Percentiles rank a stretch among this genome's conserved stretches.
Conservation (phyloP, 495 filamentous ascomycete species). For the Sabuloglossum arenarium region DNA sequence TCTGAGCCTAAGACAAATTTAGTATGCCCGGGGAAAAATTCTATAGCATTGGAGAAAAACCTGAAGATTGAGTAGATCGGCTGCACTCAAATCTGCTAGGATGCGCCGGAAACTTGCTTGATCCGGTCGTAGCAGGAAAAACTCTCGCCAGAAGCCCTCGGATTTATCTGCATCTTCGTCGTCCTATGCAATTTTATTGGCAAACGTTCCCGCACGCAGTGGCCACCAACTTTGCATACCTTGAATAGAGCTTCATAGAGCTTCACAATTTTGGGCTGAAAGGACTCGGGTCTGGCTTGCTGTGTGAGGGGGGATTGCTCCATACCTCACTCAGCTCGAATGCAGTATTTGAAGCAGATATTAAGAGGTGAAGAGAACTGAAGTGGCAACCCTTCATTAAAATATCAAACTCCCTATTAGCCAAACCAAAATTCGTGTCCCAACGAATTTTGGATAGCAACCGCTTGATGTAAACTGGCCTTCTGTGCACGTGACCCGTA, state of each 20-base stretch:
- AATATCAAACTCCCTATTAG: not conserved
- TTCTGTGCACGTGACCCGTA: not conserved
- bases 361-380: not conserved
- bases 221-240: constrained; percentile 21
- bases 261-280: constrained; percentile 81
- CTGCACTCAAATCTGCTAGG: constrained; percentile 43
- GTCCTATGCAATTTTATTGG: constrained; percentile 18
- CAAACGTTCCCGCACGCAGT: not conserved
- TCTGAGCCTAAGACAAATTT: constrained; percentile 30
- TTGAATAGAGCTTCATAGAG: constrained; percentile 77
- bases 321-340: constrained; percentile 31
- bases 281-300: constrained; percentile 72
- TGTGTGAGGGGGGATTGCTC: constrained; percentile 85
- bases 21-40: not conserved
- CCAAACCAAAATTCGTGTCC: not conserved
- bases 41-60: constrained; percentile 17
- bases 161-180: constrained; percentile 45
- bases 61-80: constrained; percentile 56
- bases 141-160: constrained; percentile 90
- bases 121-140: constrained; percentile 77
- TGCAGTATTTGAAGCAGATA: not conserved
- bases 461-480: not conserved
- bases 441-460: not conserved
- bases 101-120: constrained; percentile 38
- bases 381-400: too few species aligned